Percentiles rank a stretch among this genome's conserved stretches.
phyloP scores from a whole-genome alignment of 768 basidiomycete species.

The Tulasnella sp. region DNA sequence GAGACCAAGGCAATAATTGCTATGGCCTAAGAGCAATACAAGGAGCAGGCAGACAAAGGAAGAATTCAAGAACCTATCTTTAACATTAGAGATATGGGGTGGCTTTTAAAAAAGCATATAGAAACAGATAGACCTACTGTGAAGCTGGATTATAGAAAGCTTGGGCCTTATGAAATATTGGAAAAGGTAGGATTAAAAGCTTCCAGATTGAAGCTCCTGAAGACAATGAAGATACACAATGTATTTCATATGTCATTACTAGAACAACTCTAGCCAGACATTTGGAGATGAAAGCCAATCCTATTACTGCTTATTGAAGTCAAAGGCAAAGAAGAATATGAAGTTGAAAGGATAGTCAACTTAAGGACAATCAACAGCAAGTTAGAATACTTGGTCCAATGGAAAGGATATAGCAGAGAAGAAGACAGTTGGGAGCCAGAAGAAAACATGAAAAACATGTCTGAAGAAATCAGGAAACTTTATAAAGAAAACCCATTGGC shows the following conservation, averaged over 20 bases:
- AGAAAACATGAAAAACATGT: no score
- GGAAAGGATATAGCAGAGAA: neutral
- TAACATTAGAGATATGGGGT: conserved; percentile 3
- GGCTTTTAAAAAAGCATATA: conserved; percentile 4
- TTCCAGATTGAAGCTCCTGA: conserved; percentile 5
- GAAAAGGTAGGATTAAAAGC: neutral
- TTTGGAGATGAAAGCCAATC: neutral
- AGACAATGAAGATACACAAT: neutral
- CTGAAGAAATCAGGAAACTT: no score
- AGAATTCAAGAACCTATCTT: conserved; percentile 8
- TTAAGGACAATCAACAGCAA: no score
- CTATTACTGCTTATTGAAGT: neutral
- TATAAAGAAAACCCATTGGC: no score
- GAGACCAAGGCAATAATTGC: neutral
- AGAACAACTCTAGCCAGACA: neutral
- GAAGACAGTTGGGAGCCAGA: neutral
- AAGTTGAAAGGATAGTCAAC: neutral
- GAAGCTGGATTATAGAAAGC: conserved; percentile 11
- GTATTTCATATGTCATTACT: conserved; percentile 5
- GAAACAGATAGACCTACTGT: conserved; percentile 12
- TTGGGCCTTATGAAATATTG: conserved; percentile 14
- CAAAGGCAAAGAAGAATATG: neutral
- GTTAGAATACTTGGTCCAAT: neutral
- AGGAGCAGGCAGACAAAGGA: neutral
- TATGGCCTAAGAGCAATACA: neutral